A percentile compares a stretch with the other conserved stretches of the same genome.
Evolutionary conservation across 2,329 filamentous ascomycete genomes (phyloP).

Genomic region (Clonostachys sp.): DNA sequence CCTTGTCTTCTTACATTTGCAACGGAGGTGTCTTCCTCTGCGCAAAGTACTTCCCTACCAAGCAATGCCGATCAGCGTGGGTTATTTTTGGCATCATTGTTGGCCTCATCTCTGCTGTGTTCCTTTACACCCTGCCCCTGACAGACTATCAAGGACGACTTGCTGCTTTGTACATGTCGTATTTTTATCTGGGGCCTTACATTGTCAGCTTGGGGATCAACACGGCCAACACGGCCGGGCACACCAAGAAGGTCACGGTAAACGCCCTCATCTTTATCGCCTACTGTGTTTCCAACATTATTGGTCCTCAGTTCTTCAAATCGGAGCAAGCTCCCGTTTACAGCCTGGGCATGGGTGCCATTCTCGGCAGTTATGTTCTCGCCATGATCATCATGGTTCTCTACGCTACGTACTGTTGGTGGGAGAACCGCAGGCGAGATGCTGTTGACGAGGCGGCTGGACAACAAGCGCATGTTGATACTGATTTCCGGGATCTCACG

Average conservation of each 20-base stretch:
- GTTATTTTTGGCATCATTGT: slow-evolving; percentile 1
- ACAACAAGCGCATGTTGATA: neutral
- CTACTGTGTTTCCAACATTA: slow-evolving; percentile 31
- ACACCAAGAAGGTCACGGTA: slow-evolving; percentile 33
- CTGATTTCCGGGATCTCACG: neutral
- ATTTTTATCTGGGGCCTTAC: neutral
- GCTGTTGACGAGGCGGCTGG: slow-evolving; percentile 3
- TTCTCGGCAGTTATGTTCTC: slow-evolving; percentile 14
- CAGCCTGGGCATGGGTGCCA: slow-evolving; percentile 10
- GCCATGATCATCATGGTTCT: slow-evolving; percentile 19
- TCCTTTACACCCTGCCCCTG: neutral
- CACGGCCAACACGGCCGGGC: slow-evolving; percentile 21
- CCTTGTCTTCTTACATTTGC: neutral
- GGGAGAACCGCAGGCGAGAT: slow-evolving; percentile 21
- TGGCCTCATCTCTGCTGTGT: slow-evolving; percentile 1
- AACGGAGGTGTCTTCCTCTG: neutral
- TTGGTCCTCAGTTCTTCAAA: slow-evolving; percentile 32
- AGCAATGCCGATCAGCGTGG: neutral
- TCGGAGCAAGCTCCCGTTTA: slow-evolving; percentile 23
- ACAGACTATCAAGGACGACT: neutral
- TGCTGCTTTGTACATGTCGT: neutral
- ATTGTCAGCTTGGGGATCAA: slow-evolving; percentile 2
- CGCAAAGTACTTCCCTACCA: slow-evolving; percentile 1
- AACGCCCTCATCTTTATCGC: slow-evolving; percentile 41
- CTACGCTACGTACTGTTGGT: slow-evolving; percentile 18